Percentiles rank a stretch among this genome's conserved stretches.
Conservation (phyloP, 192 early-diverging fungal genomes). For the Coemansia aciculifera region DNA sequence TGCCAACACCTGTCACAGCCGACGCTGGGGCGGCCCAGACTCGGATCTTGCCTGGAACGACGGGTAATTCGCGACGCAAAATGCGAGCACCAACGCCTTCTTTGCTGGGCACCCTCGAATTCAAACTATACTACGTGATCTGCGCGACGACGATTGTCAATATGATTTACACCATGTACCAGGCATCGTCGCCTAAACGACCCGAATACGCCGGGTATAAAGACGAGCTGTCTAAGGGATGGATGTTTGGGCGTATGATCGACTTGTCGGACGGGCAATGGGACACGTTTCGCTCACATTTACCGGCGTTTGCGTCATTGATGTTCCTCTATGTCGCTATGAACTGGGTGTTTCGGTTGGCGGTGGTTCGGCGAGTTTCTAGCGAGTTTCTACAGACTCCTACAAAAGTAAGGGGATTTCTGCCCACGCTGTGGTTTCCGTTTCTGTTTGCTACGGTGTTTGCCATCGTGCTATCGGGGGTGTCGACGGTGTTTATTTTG, state of each 20-base stretch:
- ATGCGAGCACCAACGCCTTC: conserved; percentile 72
- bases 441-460: conserved; percentile 63
- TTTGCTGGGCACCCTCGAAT: conserved; percentile 67
- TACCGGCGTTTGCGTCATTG: conserved; percentile 47
- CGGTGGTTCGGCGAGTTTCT: conserved; percentile 3
- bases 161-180: conserved; percentile 66
- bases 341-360: conserved; percentile 21
- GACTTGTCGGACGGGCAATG: conserved; percentile 57
- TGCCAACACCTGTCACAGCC: background rate
- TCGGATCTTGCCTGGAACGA: conserved; percentile 23
- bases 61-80: conserved; percentile 58
- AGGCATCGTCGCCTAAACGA: conserved; percentile 45
- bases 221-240: conserved; percentile 59
- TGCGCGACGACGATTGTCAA: conserved; percentile 60
- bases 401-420: conserved; percentile 5
- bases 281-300: conserved; percentile 52
- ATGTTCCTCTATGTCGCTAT: conserved; percentile 39
- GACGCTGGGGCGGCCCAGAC: background rate
- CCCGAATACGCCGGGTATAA: conserved; percentile 47
- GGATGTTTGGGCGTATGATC: conserved; percentile 70
- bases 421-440: conserved; percentile 59
- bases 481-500: conserved; percentile 76
- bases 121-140: conserved; percentile 71
- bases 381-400: background rate
- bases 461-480: conserved; percentile 68